A percentile compares a stretch with the other conserved stretches of the same genome.
phyloP scores from a whole-genome alignment of 352 stramenopile species.

The Pythium coloratum region DNA sequence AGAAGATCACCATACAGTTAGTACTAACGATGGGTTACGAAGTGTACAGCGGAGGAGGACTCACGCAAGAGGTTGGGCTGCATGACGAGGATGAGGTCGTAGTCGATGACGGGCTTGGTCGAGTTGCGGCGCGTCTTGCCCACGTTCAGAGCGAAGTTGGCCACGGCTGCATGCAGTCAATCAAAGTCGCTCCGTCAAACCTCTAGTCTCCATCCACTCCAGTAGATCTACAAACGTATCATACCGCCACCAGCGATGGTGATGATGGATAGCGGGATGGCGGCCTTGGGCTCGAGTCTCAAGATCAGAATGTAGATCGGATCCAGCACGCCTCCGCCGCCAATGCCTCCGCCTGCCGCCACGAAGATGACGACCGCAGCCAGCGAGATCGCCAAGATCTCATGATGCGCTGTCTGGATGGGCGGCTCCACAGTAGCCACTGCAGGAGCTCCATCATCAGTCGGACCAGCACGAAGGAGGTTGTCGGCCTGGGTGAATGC shows the following conservation, averaged over 20 bases:
- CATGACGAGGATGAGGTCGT: constrained; percentile 97
- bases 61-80: constrained; percentile 87
- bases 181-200: background rate
- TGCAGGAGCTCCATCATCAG: background rate
- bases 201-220: background rate
- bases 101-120: constrained; percentile 94
- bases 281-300: constrained; percentile 87
- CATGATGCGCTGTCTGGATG: constrained; percentile 25
- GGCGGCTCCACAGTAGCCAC: background rate
- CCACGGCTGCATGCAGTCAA: constrained; percentile 50
- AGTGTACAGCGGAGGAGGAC: constrained; percentile 3
- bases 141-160: constrained; percentile 92
- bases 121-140: constrained; percentile 88
- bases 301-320: constrained; percentile 96
- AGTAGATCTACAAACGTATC: background rate
- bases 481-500: constrained; percentile 4
- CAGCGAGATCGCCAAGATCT: constrained; percentile 49
- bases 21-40: background rate
- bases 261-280: constrained; percentile 94
- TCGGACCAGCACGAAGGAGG: background rate
- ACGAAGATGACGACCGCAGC: constrained; percentile 80
- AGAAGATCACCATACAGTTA: background rate
- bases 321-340: constrained; percentile 93
- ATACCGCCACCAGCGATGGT: constrained; percentile 90
- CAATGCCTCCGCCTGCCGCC: constrained; percentile 85